These are phyloP conservation scores for Zasmidium angulare DNA, from an alignment of 2,329 filamentous ascomycete species.

Conservation along the genomic window DNA sequence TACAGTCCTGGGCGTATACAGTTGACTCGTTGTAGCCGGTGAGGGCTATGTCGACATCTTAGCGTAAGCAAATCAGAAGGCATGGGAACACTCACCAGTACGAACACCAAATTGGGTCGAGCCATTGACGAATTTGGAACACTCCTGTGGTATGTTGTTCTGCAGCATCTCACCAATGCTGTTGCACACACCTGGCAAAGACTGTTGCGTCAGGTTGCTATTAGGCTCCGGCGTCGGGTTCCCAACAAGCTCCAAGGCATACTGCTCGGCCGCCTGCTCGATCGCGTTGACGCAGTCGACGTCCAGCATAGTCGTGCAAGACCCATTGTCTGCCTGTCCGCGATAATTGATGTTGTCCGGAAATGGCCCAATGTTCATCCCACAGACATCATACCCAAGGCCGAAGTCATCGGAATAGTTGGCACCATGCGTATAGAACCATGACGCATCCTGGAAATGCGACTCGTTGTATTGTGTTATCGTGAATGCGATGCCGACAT, in stretches of 20 bases:
- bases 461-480: constrained; percentile 5
- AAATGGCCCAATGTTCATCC: constrained; percentile 5
- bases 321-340: constrained; percentile 14
- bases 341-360: constrained; percentile 2
- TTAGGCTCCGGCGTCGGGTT: constrained; percentile 11
- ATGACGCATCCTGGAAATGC: constrained; percentile 1
- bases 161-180: constrained; percentile 10
- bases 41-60: not conserved
- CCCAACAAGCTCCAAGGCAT: constrained; percentile 1
- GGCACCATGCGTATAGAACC: constrained; percentile 10
- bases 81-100: not conserved
- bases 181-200: constrained; percentile 13
- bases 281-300: constrained; percentile 10
- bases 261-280: not conserved
- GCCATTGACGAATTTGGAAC: not conserved
- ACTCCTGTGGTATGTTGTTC: constrained; percentile 12
- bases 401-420: constrained; percentile 13
- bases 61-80: too few species aligned
- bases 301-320: constrained; percentile 11
- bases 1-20: constrained; percentile 7
- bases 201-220: constrained; percentile 11
- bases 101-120: not conserved
- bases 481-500: constrained; percentile 6
- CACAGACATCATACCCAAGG: constrained; percentile 15
- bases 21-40: constrained; percentile 12